These are phyloP conservation scores for Globisporangium echinulatum DNA, from an alignment of 352 stramenopile genomes.

Conservation along the genomic window DNA sequence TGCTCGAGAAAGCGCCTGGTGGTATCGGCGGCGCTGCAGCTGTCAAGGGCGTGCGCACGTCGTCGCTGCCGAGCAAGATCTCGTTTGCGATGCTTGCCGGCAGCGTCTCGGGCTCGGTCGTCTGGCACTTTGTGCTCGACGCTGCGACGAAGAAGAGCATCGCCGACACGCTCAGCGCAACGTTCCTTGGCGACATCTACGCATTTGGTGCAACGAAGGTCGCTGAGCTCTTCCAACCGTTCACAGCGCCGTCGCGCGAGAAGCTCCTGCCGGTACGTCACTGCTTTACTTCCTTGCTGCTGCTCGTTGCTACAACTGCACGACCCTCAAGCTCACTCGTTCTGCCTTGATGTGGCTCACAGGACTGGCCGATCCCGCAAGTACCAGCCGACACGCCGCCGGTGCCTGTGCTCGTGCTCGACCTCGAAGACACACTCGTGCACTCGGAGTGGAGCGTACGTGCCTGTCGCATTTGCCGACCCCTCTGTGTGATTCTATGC, in stretches of 20 bases:
- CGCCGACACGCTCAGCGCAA: conserved; percentile 37
- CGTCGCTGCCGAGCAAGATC: conserved; percentile 67
- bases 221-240: conserved; percentile 63
- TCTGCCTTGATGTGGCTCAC: not conserved
- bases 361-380: conserved; percentile 80
- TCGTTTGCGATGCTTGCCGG: conserved; percentile 57
- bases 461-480: conserved; percentile 4
- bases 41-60: conserved; percentile 53
- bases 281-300: not conserved
- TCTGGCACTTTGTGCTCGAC: conserved; percentile 75
- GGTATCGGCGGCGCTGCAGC: conserved; percentile 15
- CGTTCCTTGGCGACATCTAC: conserved; percentile 65
- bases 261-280: conserved; percentile 64
- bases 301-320: not conserved
- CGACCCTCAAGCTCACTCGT: not conserved
- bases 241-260: conserved; percentile 71
- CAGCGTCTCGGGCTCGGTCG: conserved; percentile 51
- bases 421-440: conserved; percentile 82
- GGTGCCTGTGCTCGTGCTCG: conserved; percentile 77
- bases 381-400: conserved; percentile 70
- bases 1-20: conserved; percentile 27
- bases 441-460: conserved; percentile 87
- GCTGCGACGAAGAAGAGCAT: conserved; percentile 43
- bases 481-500: no score
- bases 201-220: conserved; percentile 48